A percentile compares a stretch with the other conserved stretches of the same genome.
These are phyloP conservation scores for Ascochyta rabiei DNA, from an alignment of 2,329 filamentous ascomycete genomes.

Conservation along the genomic window DNA sequence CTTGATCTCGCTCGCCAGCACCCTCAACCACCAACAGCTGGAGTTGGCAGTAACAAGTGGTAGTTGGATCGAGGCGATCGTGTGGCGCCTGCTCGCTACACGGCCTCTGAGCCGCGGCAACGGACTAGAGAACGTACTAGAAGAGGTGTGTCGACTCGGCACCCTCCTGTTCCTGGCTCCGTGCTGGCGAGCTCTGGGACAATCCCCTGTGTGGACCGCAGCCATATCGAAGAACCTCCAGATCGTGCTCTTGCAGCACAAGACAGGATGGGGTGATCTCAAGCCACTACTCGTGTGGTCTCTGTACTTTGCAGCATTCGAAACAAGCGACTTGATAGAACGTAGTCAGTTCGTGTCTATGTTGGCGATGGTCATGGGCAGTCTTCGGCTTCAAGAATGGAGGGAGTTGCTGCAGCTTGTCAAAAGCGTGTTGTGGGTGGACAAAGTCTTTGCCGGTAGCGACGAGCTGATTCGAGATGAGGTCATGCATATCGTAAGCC, in stretches of 20 bases:
- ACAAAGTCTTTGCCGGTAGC: conserved; percentile 31
- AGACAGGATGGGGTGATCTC: conserved; percentile 37
- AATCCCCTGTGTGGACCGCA: conserved; percentile 34
- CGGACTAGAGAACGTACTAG: conserved; percentile 25
- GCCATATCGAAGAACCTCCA: conserved; percentile 31
- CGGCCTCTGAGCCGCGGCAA: conserved; percentile 26
- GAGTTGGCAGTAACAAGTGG: conserved; percentile 32
- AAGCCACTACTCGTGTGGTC: conserved; percentile 37
- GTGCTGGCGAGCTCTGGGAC: conserved; percentile 34
- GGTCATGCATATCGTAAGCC: conserved; percentile 31
- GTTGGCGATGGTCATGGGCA: conserved; percentile 33
- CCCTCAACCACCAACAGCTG: conserved; percentile 31
- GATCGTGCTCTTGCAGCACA: conserved; percentile 25
- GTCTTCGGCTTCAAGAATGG: conserved; percentile 30
- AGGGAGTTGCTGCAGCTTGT: conserved; percentile 31
- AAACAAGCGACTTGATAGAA: conserved; percentile 31
- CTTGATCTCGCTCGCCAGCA: conserved; percentile 32
- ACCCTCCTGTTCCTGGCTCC: conserved; percentile 37
- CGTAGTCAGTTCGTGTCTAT: conserved; percentile 36
- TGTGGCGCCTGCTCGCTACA: conserved; percentile 34
- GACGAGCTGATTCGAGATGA: conserved; percentile 34
- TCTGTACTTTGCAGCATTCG: conserved; percentile 36
- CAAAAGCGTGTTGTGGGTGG: conserved; percentile 40
- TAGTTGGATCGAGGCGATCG: conserved; percentile 38
- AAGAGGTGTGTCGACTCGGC: conserved; percentile 40